Percentiles rank a stretch among this genome's conserved stretches.
phyloP scores from a whole-genome alignment of 768 basidiomycete species.

The Paxillus rubicundulus region DNA sequence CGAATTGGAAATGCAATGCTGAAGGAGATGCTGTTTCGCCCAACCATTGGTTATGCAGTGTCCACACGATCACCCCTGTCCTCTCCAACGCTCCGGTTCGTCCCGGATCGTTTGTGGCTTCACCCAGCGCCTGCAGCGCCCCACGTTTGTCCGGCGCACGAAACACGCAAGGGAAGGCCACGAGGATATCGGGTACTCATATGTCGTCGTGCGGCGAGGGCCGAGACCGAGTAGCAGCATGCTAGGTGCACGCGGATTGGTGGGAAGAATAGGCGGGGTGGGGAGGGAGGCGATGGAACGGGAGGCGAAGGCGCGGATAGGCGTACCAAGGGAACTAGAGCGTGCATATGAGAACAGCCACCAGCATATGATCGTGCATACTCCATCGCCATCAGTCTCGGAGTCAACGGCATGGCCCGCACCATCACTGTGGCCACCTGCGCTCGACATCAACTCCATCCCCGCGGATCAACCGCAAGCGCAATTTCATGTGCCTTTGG shows the following conservation, averaged over 20 bases:
- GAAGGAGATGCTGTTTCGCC: neutral
- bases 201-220: constrained; percentile 84
- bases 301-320: constrained; percentile 11
- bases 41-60: constrained; percentile 48
- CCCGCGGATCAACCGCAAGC: constrained; percentile 20
- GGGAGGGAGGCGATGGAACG: constrained; percentile 31
- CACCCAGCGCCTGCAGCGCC: constrained; percentile 83
- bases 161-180: constrained; percentile 85
- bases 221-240: constrained; percentile 47
- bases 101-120: constrained; percentile 71
- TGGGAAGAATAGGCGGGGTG: constrained; percentile 31
- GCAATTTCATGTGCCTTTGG: constrained; percentile 15
- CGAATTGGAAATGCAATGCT: constrained; percentile 16
- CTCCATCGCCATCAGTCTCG: constrained; percentile 28
- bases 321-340: constrained; percentile 25
- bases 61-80: constrained; percentile 86
- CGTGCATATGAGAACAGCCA: constrained; percentile 18
- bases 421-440: constrained; percentile 6
- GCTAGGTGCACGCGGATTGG: constrained; percentile 5
- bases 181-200: constrained; percentile 87
- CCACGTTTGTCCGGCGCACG: constrained; percentile 79
- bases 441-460: constrained; percentile 16
- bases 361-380: constrained; percentile 14
- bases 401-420: constrained; percentile 8
- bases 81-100: constrained; percentile 59